Percentiles rank a stretch among this genome's conserved stretches.
Conservation (phyloP, 179 eudicot species). For the Silene coronaria region DNA sequence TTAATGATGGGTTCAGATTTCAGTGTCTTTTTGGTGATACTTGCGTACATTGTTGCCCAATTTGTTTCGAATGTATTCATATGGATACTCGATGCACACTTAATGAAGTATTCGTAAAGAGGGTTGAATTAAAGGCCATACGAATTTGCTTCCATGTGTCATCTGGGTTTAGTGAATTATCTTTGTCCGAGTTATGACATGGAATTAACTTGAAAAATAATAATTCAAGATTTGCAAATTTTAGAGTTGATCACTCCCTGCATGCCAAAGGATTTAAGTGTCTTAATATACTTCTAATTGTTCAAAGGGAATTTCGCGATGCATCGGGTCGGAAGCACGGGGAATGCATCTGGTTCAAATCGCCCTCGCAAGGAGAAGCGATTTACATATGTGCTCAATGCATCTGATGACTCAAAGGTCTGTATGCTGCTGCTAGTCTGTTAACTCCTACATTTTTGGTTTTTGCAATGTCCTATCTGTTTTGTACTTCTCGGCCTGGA, state of each 20-base stretch:
- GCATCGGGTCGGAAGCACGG: constrained; percentile 97
- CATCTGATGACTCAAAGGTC: constrained; percentile 88
- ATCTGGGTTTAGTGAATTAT: not conserved
- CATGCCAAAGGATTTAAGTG: not conserved
- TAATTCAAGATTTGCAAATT: not conserved
- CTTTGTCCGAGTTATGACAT: not conserved
- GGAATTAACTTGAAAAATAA: not conserved
- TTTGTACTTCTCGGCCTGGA: not conserved
- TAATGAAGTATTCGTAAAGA: not conserved
- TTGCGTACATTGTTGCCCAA: not conserved
- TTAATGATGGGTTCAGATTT: not conserved
- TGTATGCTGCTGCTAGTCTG: constrained; percentile 7
- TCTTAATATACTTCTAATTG: not conserved
- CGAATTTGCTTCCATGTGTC: not conserved
- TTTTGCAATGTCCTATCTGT: not conserved
- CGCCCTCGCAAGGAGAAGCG: constrained; percentile 95
- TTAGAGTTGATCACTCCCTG: not conserved
- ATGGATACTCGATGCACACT: not conserved
- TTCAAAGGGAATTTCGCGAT: constrained; percentile 46
- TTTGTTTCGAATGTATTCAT: not conserved
- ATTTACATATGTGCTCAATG: constrained; percentile 73
- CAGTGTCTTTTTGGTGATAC: not conserved
- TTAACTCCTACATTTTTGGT: not conserved
- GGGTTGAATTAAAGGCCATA: not conserved
- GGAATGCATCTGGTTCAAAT: constrained; percentile 68